phyloP scores from a whole-genome alignment of 2,329 filamentous ascomycete species.

The Aspergillus floridensis region DNA sequence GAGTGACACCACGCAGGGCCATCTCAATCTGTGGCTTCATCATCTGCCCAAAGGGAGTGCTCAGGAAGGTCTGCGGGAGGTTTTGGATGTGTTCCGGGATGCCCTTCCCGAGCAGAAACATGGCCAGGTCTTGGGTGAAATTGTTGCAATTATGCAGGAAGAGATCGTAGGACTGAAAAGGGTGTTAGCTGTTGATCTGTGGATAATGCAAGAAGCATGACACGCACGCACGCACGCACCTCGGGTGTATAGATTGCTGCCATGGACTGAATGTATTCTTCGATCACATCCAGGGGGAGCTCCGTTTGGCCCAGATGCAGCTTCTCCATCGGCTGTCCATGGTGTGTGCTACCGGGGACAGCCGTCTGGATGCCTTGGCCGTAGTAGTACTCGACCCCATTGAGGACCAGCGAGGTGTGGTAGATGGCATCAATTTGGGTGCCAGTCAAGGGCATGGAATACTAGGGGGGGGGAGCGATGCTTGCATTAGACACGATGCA shows the following conservation, averaged over 20 bases:
- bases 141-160: conserved; percentile 96
- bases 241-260: conserved; percentile 78
- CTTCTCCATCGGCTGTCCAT: conserved; percentile 77
- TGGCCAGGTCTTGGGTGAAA: conserved; percentile 88
- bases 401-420: conserved; percentile 85
- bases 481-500: conserved; percentile 15
- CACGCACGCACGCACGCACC: conserved; percentile 42
- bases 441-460: conserved; percentile 60
- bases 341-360: conserved; percentile 76
- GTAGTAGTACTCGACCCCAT: conserved; percentile 85
- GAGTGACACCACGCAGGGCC: conserved; percentile 61
- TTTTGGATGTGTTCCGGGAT: conserved; percentile 85
- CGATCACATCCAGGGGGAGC: conserved; percentile 74
- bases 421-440: conserved; percentile 87
- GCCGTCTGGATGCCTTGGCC: conserved; percentile 84
- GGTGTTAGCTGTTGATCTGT: conserved; percentile 7
- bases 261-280: conserved; percentile 84
- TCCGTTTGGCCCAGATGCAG: conserved; percentile 73
- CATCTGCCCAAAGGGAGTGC: conserved; percentile 86
- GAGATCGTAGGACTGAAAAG: conserved; percentile 72
- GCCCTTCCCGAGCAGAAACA: conserved; percentile 81
- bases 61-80: conserved; percentile 79
- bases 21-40: conserved; percentile 71
- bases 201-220: not conserved
- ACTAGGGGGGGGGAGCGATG: conserved; percentile 33